phyloP scores from a whole-genome alignment of 129 eudicot genomes.

The Chrysanthemum makinoi region DNA sequence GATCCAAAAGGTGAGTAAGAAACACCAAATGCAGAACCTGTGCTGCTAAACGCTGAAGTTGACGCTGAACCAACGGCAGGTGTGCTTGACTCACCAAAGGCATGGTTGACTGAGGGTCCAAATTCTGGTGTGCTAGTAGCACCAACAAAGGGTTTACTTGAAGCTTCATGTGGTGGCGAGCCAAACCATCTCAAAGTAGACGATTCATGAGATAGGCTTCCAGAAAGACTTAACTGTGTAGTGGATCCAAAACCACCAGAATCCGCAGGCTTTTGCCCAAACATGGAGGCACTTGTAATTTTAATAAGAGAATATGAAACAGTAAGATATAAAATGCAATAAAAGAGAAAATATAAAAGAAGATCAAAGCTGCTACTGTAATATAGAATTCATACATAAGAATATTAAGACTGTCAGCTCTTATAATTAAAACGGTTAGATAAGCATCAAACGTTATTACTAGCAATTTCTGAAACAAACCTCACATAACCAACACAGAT shows the following conservation, averaged over 20 bases:
- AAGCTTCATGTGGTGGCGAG: background rate
- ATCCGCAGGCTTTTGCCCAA: conserved; percentile 66
- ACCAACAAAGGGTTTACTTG: background rate
- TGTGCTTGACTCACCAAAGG: background rate
- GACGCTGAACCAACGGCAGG: background rate
- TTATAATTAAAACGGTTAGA: background rate
- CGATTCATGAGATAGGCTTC: conserved; percentile 62
- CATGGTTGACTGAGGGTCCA: background rate
- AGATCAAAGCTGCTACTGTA: background rate
- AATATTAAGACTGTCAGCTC: background rate
- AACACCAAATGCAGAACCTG: background rate
- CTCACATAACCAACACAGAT: conserved; percentile 4
- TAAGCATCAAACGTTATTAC: background rate
- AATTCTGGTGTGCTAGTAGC: background rate
- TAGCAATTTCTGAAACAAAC: background rate
- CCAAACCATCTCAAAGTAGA: conserved; percentile 30
- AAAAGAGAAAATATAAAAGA: background rate
- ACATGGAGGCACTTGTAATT: conserved; percentile 29
- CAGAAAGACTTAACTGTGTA: conserved; percentile 60
- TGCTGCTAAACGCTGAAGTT: background rate
- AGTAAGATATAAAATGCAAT: too few species aligned
- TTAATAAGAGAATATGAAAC: too few species aligned
- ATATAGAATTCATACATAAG: background rate
- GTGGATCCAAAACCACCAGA: conserved; percentile 72
- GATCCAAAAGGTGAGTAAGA: too few species aligned